Evolutionary conservation across 2,329 filamentous ascomycete genomes (phyloP).

Genomic region (Nothopassalora personata): DNA sequence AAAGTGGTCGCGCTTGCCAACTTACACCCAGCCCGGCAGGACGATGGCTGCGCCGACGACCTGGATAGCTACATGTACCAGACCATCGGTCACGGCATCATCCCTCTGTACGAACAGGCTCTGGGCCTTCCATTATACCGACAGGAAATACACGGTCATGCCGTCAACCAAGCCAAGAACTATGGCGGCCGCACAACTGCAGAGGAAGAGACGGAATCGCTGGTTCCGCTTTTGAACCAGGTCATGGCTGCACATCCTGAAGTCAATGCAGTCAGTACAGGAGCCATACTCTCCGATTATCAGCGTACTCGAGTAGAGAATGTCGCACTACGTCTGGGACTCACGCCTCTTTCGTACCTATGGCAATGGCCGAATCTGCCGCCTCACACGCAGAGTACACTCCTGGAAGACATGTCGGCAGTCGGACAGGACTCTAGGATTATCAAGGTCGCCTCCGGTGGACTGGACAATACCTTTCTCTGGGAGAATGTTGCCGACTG

Average conservation of each 20-base stretch:
- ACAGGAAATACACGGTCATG: constrained; percentile 65
- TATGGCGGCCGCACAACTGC: constrained; percentile 46
- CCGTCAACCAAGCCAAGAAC: constrained; percentile 65
- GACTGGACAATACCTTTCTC: constrained; percentile 72
- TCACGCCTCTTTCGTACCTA: constrained; percentile 77
- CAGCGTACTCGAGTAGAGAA: constrained; percentile 95
- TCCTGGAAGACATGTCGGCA: constrained; percentile 76
- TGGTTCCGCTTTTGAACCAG: constrained; percentile 66
- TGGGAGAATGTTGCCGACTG: constrained; percentile 71
- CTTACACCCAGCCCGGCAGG: constrained; percentile 56
- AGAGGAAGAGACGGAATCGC: constrained; percentile 80
- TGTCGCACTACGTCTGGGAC: constrained; percentile 74
- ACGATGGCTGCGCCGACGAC: constrained; percentile 48
- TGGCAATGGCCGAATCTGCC: constrained; percentile 85
- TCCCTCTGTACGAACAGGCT: constrained; percentile 76
- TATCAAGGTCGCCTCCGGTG: constrained; percentile 90
- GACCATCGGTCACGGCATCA: constrained; percentile 82
- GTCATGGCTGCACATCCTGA: constrained; percentile 67
- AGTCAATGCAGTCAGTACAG: constrained; percentile 80
- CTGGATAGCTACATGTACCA: constrained; percentile 99
- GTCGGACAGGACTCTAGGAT: constrained; percentile 81
- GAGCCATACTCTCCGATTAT: constrained; percentile 91
- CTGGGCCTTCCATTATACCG: constrained; percentile 81
- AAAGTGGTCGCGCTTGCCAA: constrained; percentile 83
- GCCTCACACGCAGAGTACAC: constrained; percentile 41